Evolutionary conservation across 2,329 filamentous ascomycete species (phyloP), one percentile per base, ranked within the genome.

Genomic region (Penicillium griseofulvum): DNA sequence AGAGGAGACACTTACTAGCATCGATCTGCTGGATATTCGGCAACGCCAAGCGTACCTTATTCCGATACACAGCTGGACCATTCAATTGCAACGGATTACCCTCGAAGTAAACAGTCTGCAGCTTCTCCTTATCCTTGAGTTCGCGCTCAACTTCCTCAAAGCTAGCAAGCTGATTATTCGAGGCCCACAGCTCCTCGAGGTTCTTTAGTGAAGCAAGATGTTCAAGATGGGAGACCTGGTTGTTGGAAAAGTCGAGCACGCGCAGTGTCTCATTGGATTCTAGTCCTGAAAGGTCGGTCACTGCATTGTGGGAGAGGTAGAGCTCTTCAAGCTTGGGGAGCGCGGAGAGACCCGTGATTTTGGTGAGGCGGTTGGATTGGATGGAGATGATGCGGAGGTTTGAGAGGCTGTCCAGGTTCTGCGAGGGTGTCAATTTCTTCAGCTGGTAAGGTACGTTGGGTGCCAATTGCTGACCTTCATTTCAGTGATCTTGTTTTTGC

Each of bases 101-200:
- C 71, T 99, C 94, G 62, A 99, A 95, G 71, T 99, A 99, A 11
- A 99, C 93, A 1, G 94, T 97, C 57, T 87, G 85, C 64, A 97
- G 75, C 36, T 87, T 78, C 69, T 89, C 79, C 78, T 96, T 97
- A 68, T 94, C 88, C 49, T 77, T 81, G 60, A 99, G 75, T 65
- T 89, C 83, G 53, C 81, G 83, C 76, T 97, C 77, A 3, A 97
- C 83, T 68, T 97, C 92, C 41, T 81, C 79, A 67, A 97, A 96
- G 70, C 90, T 90, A 19, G 77, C 77, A 26, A 99, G 74, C 65
- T 88, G 80, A 74, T 96, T 97, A 74, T 92, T 91, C 65, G 90
- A 94, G 16, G 91, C 94, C 94, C 94, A 99, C 28, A 99, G 74
- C 72, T 99, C 94, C 71, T 96, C 89, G 24, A 99, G 78, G 14